phyloP scores from a whole-genome alignment of 768 basidiomycete genomes.

The Amylocystis lapponica region DNA sequence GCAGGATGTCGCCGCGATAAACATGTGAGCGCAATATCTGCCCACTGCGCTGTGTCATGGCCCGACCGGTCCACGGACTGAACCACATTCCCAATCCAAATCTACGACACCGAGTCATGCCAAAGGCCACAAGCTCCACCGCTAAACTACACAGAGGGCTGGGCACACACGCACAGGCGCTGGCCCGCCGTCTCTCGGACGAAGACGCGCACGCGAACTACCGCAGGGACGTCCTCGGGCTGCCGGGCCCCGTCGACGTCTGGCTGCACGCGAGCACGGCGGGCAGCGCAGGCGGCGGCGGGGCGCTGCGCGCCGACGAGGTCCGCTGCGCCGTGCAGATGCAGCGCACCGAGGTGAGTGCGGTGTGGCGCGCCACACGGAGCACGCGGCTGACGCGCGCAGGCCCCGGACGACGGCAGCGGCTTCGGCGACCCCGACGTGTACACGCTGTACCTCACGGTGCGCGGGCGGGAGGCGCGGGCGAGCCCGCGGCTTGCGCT shows the following conservation, averaged over 20 bases:
- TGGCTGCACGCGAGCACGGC: conserved; percentile 7
- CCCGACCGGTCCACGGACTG: too few relatives aligned
- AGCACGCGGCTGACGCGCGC: neutral
- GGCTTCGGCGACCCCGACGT: conserved; percentile 9
- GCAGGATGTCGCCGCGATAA: too few relatives aligned
- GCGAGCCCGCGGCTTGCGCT: conserved; percentile 7
- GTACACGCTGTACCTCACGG: conserved; percentile 11
- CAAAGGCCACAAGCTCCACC: neutral
- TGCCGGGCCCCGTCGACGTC: conserved; percentile 5
- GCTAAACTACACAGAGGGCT: neutral
- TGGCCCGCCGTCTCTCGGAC: conserved; percentile 2
- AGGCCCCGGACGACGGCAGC: conserved; percentile 5
- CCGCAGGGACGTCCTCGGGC: conserved; percentile 3
- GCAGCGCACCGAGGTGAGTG: conserved; percentile 8
- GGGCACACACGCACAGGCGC: too few relatives aligned
- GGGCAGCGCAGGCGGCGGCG: neutral
- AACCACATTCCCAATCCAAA: neutral
- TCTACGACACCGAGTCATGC: neutral
- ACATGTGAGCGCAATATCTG: too few relatives aligned
- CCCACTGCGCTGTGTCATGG: too few relatives aligned
- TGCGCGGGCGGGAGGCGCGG: neutral
- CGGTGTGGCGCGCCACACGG: neutral
- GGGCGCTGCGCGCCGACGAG: conserved; percentile 3
- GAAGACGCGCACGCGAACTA: conserved; percentile 1
- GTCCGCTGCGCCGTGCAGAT: conserved; percentile 9